Percentiles rank a stretch among this genome's conserved stretches.
Evolutionary conservation across 768 basidiomycete species (phyloP).

Genomic region (Candolleomyces eurysporus): DNA sequence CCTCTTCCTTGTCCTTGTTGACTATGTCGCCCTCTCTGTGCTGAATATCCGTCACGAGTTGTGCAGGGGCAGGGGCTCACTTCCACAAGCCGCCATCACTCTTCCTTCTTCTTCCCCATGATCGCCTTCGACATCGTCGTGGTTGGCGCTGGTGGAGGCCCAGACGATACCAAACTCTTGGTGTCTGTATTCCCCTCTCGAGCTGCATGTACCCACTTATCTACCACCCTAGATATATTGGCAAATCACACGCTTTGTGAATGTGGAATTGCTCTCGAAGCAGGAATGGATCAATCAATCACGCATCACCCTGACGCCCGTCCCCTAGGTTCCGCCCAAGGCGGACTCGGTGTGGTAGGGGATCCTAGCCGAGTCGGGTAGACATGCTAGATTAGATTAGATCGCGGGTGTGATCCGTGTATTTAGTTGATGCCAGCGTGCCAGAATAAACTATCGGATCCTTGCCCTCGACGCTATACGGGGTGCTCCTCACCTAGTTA

Average conservation of each 20-base stretch:
- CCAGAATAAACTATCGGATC: too few relatives aligned
- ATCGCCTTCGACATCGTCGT: slow-evolving; percentile 70
- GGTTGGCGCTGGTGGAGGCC: slow-evolving; percentile 85
- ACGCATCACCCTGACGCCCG: background rate
- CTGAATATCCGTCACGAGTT: slow-evolving; percentile 5
- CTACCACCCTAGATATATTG: slow-evolving; percentile 63
- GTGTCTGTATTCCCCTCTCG: slow-evolving; percentile 50
- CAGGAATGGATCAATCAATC: slow-evolving; percentile 66
- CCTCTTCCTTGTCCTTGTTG: background rate
- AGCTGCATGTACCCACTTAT: slow-evolving; percentile 13
- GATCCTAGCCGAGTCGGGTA: too few relatives aligned
- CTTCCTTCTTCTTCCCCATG: slow-evolving; percentile 21
- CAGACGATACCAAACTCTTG: slow-evolving; percentile 85
- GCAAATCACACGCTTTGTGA: slow-evolving; percentile 65
- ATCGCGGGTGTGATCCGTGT: too few relatives aligned
- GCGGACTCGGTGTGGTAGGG: too few relatives aligned
- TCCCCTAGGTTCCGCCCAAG: slow-evolving; percentile 76
- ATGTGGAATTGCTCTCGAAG: slow-evolving; percentile 85
- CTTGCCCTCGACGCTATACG: too few relatives aligned
- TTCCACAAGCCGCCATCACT: background rate
- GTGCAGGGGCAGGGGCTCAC: background rate
- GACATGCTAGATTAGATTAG: too few relatives aligned
- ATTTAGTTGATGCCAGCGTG: too few relatives aligned
- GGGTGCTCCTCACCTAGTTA: too few relatives aligned
- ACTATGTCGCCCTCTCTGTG: background rate